A percentile compares a stretch with the other conserved stretches of the same genome.
These are phyloP conservation scores for Tremellales sp. DNA, from an alignment of 1,284 basidiomycete genomes.

Conservation along the genomic window DNA sequence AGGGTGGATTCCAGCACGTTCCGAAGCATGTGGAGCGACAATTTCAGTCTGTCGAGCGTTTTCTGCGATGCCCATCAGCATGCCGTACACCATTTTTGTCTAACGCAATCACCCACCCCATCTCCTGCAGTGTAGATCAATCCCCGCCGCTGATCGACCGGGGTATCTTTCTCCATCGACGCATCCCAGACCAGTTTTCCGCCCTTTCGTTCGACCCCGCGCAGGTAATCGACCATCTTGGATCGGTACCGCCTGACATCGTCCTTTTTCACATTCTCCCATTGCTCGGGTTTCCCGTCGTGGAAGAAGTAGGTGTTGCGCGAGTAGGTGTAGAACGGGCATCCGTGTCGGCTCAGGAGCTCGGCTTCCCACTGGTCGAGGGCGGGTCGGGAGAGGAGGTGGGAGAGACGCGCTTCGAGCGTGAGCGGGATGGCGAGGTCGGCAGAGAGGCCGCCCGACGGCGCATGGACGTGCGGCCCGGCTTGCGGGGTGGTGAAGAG, in stretches of 20 bases:
- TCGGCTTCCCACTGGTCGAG: slow-evolving; percentile 45
- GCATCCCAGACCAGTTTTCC: slow-evolving; percentile 42
- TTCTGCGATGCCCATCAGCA: slow-evolving; percentile 25
- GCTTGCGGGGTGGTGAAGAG: slow-evolving; percentile 9
- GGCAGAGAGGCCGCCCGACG: slow-evolving; percentile 32
- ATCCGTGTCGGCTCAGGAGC: slow-evolving; percentile 34
- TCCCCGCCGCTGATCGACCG: slow-evolving; percentile 35
- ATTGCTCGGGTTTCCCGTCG: slow-evolving; percentile 41
- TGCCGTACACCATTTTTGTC: not conserved
- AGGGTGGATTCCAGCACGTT: slow-evolving; percentile 45
- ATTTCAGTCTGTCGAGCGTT: slow-evolving; percentile 41
- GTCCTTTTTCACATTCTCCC: slow-evolving; percentile 36
- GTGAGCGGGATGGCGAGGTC: slow-evolving; percentile 29
- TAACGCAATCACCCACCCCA: slow-evolving; percentile 30
- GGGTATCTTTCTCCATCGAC: slow-evolving; percentile 30
- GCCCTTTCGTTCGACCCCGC: slow-evolving; percentile 39
- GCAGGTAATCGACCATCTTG: slow-evolving; percentile 46
- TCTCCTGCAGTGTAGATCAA: slow-evolving; percentile 50
- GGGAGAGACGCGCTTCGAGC: slow-evolving; percentile 33
- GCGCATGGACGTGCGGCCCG: slow-evolving; percentile 17
- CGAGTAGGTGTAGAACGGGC: slow-evolving; percentile 43
- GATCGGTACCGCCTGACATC: slow-evolving; percentile 41
- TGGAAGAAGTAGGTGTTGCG: slow-evolving; percentile 47
- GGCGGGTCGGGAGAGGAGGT: slow-evolving; percentile 34
- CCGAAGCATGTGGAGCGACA: slow-evolving; percentile 47